These are phyloP conservation scores for Populus hybrid DNA, from an alignment of 441 rosid species.

Conservation along the genomic window DNA sequence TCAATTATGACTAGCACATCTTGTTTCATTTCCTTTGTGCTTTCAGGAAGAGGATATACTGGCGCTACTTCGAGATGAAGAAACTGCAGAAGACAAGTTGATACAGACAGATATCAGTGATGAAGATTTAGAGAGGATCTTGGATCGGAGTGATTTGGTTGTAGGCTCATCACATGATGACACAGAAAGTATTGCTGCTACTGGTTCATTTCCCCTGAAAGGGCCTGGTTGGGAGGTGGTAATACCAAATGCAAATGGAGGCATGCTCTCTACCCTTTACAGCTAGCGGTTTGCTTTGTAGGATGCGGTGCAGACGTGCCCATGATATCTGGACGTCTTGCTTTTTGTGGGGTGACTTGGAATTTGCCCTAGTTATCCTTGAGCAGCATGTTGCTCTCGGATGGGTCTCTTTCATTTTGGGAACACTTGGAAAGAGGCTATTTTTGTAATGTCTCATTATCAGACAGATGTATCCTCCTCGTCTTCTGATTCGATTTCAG, in stretches of 20 bases:
- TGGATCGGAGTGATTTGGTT: conserved; percentile 78
- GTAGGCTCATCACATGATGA: conserved; percentile 16
- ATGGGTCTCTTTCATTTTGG: not conserved
- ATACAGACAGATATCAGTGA: conserved; percentile 85
- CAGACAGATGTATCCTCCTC: not conserved
- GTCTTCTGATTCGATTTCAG: not conserved
- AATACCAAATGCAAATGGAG: conserved; percentile 62
- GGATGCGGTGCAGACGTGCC: not conserved
- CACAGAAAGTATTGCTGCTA: conserved; percentile 27
- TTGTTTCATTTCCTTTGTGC: not conserved
- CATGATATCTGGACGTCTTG: not conserved
- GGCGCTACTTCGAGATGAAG: conserved; percentile 68
- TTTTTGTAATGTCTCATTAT: not conserved
- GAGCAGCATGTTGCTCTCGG: not conserved
- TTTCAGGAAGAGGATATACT: conserved; percentile 79
- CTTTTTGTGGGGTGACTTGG: not conserved
- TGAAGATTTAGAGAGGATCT: conserved; percentile 64
- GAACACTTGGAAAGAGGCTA: not conserved
- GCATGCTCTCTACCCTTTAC: conserved; percentile 78
- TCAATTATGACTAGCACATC: not conserved
- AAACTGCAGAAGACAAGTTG: conserved; percentile 82
- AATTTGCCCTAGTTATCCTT: not conserved
- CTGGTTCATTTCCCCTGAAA: conserved; percentile 50
- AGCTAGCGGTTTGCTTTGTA: conserved; percentile 29
- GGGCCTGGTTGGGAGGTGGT: conserved; percentile 99